phyloP scores from a whole-genome alignment of 1,284 basidiomycete species.

The Anthracocystis setariae region DNA sequence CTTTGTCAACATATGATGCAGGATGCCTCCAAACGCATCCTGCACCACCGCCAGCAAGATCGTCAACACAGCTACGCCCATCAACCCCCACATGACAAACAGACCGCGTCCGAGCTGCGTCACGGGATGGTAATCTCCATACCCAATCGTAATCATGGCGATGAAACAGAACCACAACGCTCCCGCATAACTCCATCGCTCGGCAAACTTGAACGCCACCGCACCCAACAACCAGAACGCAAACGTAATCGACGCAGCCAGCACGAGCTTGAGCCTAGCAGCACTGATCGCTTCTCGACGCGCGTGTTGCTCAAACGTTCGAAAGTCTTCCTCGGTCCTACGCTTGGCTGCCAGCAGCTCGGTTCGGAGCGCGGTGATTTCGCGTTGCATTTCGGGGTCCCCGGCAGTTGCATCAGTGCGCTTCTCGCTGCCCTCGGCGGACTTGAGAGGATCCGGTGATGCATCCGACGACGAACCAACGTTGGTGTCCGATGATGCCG shows the following conservation, averaged over 20 bases:
- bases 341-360: conserved; percentile 22
- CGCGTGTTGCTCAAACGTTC: conserved; percentile 24
- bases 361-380: conserved; percentile 25
- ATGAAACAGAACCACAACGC: conserved; percentile 76
- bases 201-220: conserved; percentile 73
- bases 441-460: background rate
- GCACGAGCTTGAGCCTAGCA: conserved; percentile 23
- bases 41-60: conserved; percentile 71
- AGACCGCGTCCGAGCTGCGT: conserved; percentile 75
- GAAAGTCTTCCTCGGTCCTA: conserved; percentile 28
- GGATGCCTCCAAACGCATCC: conserved; percentile 48
- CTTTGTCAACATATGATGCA: conserved; percentile 26
- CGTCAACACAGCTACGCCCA: conserved; percentile 50
- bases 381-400: conserved; percentile 26
- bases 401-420: conserved; percentile 14
- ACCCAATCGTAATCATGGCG: conserved; percentile 63
- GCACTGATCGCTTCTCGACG: conserved; percentile 21
- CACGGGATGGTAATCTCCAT: conserved; percentile 40
- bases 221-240: conserved; percentile 70
- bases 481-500: background rate
- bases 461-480: background rate
- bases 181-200: conserved; percentile 72
- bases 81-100: conserved; percentile 82
- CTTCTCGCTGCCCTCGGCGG: background rate
- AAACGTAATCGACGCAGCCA: conserved; percentile 70